Evolutionary conservation across 257 asterid genomes (phyloP).

Genomic region (Capsicum pubescens): DNA sequence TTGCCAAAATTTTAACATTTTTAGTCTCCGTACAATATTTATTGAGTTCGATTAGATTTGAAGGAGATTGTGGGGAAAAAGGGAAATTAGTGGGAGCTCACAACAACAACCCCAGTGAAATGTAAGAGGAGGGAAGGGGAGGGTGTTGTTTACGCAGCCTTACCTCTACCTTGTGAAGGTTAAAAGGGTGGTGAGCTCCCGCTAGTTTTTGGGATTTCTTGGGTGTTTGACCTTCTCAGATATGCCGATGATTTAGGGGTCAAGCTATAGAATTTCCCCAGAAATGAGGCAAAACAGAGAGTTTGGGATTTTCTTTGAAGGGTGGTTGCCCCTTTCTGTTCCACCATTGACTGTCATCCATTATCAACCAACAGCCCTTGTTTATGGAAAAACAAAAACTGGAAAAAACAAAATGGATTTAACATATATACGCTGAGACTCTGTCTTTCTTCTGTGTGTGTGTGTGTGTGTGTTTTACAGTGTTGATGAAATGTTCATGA

Average conservation of each 20-base stretch:
- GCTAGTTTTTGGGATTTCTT: background rate
- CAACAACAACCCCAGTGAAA: background rate
- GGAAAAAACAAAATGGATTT: background rate
- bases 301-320: slow-evolving; percentile 37
- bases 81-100: background rate
- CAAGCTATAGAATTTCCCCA: background rate
- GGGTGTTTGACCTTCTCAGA: background rate
- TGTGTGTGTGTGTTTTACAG: background rate
- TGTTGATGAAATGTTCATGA: background rate
- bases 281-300: slow-evolving; percentile 23
- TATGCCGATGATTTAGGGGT: background rate
- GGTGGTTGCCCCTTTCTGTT: slow-evolving; percentile 33
- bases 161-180: background rate
- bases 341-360: slow-evolving; percentile 35
- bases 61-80: background rate
- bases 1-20: background rate
- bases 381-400: background rate
- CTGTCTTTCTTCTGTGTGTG: background rate
- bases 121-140: background rate
- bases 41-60: background rate
- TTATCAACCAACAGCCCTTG: slow-evolving; percentile 36
- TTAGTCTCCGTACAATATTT: background rate
- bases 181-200: background rate
- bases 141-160: background rate
- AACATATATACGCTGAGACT: background rate